Evolutionary conservation across 352 stramenopile genomes (phyloP).

Genomic region (Pythium brassicae): DNA sequence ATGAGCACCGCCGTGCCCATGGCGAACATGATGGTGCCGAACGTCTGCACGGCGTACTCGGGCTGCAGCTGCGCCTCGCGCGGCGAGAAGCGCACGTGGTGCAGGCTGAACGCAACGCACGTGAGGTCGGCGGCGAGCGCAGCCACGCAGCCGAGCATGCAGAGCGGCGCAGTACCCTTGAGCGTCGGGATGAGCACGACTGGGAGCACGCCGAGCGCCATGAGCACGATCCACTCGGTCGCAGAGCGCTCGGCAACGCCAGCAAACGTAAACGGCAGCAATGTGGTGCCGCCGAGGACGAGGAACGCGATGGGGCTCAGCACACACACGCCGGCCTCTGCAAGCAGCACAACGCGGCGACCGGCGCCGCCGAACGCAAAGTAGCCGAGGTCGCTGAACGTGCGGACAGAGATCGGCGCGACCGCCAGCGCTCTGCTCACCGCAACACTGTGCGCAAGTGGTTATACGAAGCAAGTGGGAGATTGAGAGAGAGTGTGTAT

Average conservation of each 20-base stretch:
- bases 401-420: slow-evolving; percentile 47
- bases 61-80: slow-evolving; percentile 47
- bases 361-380: slow-evolving; percentile 50
- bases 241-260: no score
- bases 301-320: slow-evolving; percentile 71
- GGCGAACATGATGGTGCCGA: slow-evolving; percentile 70
- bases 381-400: slow-evolving; percentile 69
- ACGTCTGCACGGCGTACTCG: slow-evolving; percentile 40
- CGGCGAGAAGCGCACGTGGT: slow-evolving; percentile 29
- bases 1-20: slow-evolving; percentile 65
- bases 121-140: slow-evolving; percentile 49
- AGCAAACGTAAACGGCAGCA: slow-evolving; percentile 50
- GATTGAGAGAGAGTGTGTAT: no score
- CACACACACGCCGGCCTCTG: slow-evolving; percentile 57
- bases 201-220: slow-evolving; percentile 45
- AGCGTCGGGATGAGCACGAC: slow-evolving; percentile 62
- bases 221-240: slow-evolving; percentile 62
- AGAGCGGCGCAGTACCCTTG: slow-evolving; percentile 38
- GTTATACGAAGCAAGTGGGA: not conserved
- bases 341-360: slow-evolving; percentile 42
- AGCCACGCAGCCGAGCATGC: slow-evolving; percentile 39
- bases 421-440: slow-evolving; percentile 58
- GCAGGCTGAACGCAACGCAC: slow-evolving; percentile 48
- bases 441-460: slow-evolving; percentile 28
- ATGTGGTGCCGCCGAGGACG: slow-evolving; percentile 54